These are phyloP conservation scores for Acacia concinna DNA, from an alignment of 331 rosid genomes.

Conservation along the genomic window DNA sequence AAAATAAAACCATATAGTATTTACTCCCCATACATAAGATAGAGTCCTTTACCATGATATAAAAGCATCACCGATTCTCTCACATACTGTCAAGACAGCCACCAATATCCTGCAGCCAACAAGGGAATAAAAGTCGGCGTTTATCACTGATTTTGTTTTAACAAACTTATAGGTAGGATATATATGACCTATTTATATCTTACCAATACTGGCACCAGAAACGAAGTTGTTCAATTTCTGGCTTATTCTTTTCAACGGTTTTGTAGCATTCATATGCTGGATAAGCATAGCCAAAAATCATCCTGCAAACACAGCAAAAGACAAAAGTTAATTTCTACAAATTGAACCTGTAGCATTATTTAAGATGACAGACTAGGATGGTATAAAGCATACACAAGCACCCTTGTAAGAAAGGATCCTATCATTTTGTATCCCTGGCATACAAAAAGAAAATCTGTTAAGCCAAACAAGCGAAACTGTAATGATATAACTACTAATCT, in stretches of 20 bases:
- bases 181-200: conserved; percentile 6
- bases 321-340: background rate
- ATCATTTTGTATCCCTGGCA: conserved; percentile 80
- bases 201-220: conserved; percentile 99
- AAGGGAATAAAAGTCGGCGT: conserved; percentile 10
- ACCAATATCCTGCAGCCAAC: conserved; percentile 82
- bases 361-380: background rate
- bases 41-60: conserved; percentile 74
- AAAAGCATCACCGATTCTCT: conserved; percentile 89
- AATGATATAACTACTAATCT: background rate
- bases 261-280: conserved; percentile 99
- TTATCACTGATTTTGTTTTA: background rate
- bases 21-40: conserved; percentile 27
- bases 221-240: conserved; percentile 91
- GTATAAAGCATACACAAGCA: conserved; percentile 72
- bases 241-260: conserved; percentile 93
- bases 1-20: conserved; percentile 15
- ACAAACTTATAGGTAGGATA: background rate
- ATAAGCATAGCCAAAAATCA: conserved; percentile 96
- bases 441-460: conserved; percentile 35
- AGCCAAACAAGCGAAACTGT: conserved; percentile 33
- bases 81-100: conserved; percentile 89
- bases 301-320: conserved; percentile 52
- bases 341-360: conserved; percentile 4
- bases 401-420: conserved; percentile 94